These are phyloP conservation scores for Candida multigemmis DNA, from an alignment of 805 yeast genomes.

Conservation along the genomic window DNA sequence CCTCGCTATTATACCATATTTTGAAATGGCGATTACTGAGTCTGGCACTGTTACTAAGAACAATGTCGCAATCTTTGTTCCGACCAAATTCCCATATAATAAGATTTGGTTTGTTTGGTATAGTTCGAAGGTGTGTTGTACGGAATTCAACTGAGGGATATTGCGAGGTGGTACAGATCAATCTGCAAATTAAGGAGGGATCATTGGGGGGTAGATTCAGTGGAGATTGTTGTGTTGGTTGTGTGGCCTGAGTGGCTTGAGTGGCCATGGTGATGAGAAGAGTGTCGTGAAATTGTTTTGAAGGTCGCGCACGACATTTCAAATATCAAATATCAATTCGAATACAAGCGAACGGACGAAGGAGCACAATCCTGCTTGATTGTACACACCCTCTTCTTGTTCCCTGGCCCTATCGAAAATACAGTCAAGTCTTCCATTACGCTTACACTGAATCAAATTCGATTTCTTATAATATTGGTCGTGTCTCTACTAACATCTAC, in stretches of 20 bases:
- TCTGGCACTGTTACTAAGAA: constrained; percentile 48
- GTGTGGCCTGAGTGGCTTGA: constrained; percentile 22
- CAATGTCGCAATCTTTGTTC: constrained; percentile 54
- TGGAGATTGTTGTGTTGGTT: constrained; percentile 30
- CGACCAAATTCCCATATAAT: constrained; percentile 80
- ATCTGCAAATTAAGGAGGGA: constrained; percentile 36
- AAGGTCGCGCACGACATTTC: no score
- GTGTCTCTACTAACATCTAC: no score
- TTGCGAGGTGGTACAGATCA: constrained; percentile 55
- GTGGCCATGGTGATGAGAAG: no score
- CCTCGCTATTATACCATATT: constrained; percentile 56
- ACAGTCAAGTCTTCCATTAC: no score
- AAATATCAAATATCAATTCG: no score
- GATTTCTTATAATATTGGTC: no score
- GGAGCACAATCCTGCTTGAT: no score
- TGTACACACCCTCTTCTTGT: no score
- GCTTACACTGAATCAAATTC: no score
- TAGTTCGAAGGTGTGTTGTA: constrained; percentile 14
- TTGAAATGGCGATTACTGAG: constrained; percentile 68
- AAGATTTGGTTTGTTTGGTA: constrained; percentile 19
- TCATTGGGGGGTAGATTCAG: constrained; percentile 19
- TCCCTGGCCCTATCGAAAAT: no score
- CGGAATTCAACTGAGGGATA: constrained; percentile 38
- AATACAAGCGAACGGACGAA: no score
- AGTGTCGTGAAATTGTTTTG: no score